Conservation (phyloP, 139 green algal genomes). For the Tetraselmis striata region DNA sequence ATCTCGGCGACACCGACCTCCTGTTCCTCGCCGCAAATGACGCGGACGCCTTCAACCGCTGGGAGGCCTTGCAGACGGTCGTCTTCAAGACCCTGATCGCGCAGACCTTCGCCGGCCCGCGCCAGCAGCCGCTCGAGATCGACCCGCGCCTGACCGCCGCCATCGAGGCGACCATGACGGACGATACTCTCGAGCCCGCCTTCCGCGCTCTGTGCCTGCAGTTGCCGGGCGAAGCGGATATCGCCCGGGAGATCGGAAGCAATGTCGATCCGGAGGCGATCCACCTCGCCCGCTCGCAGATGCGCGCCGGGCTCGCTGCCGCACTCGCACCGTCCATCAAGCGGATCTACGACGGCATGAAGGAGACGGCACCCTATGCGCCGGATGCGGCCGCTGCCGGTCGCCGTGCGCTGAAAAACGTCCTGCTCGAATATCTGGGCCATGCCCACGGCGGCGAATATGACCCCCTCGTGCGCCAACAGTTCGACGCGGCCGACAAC, state of each 20-base stretch:
- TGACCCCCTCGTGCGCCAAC: background rate
- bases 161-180: background rate
- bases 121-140: background rate
- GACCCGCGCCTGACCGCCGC: constrained; percentile 4
- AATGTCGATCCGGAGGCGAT: background rate
- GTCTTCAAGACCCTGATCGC: too few species aligned
- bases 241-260: background rate
- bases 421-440: too few species aligned
- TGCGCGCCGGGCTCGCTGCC: background rate
- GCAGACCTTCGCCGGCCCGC: too few species aligned
- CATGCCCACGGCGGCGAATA: background rate
- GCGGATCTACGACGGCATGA: too few species aligned
- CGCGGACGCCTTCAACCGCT: constrained; percentile 84
- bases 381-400: too few species aligned
- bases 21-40: constrained; percentile 88
- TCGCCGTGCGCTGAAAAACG: too few species aligned
- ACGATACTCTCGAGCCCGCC: background rate
- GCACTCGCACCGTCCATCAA: too few species aligned
- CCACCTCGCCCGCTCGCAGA: background rate
- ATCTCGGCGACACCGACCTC: constrained; percentile 55
- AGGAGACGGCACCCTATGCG: too few species aligned
- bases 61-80: constrained; percentile 19
- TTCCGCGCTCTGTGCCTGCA: background rate
- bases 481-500: constrained; percentile 72
- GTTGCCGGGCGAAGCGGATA: background rate